Evolutionary conservation across 345 rosid genomes (phyloP), one percentile per base, ranked within the genome.

Genomic region (Sapria himalayana): DNA sequence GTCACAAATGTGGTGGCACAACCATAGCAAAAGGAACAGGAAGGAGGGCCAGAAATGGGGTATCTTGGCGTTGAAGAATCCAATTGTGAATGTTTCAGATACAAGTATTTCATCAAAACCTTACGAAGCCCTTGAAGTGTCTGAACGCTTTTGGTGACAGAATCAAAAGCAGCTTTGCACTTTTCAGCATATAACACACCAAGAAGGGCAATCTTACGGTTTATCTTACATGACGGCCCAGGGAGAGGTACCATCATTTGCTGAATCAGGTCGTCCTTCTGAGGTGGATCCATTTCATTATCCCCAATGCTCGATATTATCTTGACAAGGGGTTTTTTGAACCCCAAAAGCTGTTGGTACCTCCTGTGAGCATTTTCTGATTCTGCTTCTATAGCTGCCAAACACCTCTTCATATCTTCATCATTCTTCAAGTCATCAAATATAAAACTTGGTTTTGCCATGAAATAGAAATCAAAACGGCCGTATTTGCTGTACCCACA

Each of bases 141-240:
- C 69, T 89, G 98, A 36, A 89, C 98, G 63, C 95, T 89, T 71
- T 89, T 89, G 71, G 91, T 82, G 42, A 89, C 98, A 54, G 98
- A 89, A 62, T 82, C 98, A 69, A 89, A 89, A 59, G 98, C 98
- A 57, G 95, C 95, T 65, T 89, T 89, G 74, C 95, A 89, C 59
- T 89, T 89, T 67, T 89, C 98, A 62, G 93, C 95, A 61, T 89
- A 89, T 19, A 89, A 65, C 34, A 89, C 95, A 64, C 98, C 98
- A 52, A 89, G 82, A 67, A 89, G 95, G 46, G 93, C 86, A 58
- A 89, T 77, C 63, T 82, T 89, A 16, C 98, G 93, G 64, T 89
- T 89, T 49, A 82, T 77, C 77, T 89, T 89, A 57, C 91, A 82
- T 29, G 98, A 79, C 32, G 98, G 95, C 45, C 98, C 95, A 23